These are phyloP conservation scores for Exophiala viscosa DNA, from an alignment of 2,329 filamentous ascomycete species.

Conservation along the genomic window DNA sequence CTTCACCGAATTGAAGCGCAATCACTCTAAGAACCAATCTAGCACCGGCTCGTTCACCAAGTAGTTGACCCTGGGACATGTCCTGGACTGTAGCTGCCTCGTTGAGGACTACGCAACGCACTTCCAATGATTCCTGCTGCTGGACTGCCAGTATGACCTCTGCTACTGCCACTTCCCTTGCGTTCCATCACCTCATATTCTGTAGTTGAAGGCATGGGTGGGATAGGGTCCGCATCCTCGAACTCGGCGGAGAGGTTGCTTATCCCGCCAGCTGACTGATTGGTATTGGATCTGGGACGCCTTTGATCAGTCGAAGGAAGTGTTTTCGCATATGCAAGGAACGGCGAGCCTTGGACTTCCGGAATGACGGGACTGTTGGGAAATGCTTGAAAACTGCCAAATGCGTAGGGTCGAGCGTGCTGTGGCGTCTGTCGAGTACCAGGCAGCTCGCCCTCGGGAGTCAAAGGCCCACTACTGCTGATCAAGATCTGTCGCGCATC, in stretches of 20 bases:
- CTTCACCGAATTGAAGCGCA: background rate
- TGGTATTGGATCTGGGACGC: constrained; percentile 28
- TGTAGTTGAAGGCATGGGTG: constrained; percentile 24
- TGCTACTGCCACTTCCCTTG: constrained; percentile 29
- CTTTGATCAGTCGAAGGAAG: constrained; percentile 18
- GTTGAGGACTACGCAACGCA: constrained; percentile 23
- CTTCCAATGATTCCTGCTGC: constrained; percentile 22
- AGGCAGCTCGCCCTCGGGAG: constrained; percentile 59
- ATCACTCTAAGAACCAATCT: background rate
- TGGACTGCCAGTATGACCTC: constrained; percentile 29
- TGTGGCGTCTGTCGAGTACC: constrained; percentile 45
- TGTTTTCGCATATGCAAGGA: constrained; percentile 28
- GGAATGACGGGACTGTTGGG: constrained; percentile 28
- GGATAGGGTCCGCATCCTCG: constrained; percentile 30
- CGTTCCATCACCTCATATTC: constrained; percentile 26
- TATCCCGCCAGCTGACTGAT: constrained; percentile 26
- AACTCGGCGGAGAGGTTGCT: constrained; percentile 29
- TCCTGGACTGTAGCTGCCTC: constrained; percentile 27
- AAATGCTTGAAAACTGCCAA: constrained; percentile 27
- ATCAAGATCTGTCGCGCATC: constrained; percentile 43
- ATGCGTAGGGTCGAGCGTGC: constrained; percentile 22
- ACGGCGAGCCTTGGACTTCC: constrained; percentile 26
- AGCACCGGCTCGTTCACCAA: background rate
- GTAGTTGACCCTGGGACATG: constrained; percentile 22
- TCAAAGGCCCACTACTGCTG: constrained; percentile 44